phyloP scores from a whole-genome alignment of 2,329 filamentous ascomycete species.

The Lizonia empirigonia region DNA sequence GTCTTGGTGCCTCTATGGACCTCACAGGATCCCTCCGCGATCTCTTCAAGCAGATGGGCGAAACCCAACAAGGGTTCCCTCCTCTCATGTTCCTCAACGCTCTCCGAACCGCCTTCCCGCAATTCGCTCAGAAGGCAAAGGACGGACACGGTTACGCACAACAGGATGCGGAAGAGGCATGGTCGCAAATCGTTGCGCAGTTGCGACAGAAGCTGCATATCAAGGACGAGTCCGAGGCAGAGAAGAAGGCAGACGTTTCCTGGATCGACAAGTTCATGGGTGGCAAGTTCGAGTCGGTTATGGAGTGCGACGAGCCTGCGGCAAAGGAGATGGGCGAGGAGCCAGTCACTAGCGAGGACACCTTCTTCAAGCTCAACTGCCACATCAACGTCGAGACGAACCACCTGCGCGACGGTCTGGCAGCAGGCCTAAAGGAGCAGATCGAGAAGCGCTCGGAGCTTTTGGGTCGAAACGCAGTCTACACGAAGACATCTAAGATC shows the following conservation, averaged over 20 bases:
- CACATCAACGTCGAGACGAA: constrained; percentile 89
- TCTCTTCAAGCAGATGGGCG: constrained; percentile 85
- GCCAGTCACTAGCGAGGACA: constrained; percentile 69
- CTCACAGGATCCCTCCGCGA: constrained; percentile 78
- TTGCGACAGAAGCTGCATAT: constrained; percentile 77
- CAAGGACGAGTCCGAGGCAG: constrained; percentile 55
- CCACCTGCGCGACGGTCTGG: constrained; percentile 86
- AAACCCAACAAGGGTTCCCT: constrained; percentile 85
- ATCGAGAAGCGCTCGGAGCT: constrained; percentile 86
- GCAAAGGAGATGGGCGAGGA: constrained; percentile 78
- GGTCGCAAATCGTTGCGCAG: constrained; percentile 91
- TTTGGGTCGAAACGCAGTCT: constrained; percentile 77
- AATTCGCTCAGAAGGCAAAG: constrained; percentile 89
- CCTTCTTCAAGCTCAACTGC: constrained; percentile 92
- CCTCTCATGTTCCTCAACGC: constrained; percentile 83
- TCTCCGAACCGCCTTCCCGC: constrained; percentile 79
- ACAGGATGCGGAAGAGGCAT: constrained; percentile 97
- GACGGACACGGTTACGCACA: constrained; percentile 88
- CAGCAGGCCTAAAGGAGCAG: constrained; percentile 81
- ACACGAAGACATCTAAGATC: constrained; percentile 91
- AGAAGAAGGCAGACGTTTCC: constrained; percentile 57
- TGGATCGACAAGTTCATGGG: constrained; percentile 93
- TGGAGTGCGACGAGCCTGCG: constrained; percentile 81
- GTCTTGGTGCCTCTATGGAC: constrained; percentile 67
- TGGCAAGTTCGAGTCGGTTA: constrained; percentile 76